Percentiles rank a stretch among this genome's conserved stretches.
Conservation (phyloP, 371 early-diverging fungal species). For the Coemansia sp. region DNA sequence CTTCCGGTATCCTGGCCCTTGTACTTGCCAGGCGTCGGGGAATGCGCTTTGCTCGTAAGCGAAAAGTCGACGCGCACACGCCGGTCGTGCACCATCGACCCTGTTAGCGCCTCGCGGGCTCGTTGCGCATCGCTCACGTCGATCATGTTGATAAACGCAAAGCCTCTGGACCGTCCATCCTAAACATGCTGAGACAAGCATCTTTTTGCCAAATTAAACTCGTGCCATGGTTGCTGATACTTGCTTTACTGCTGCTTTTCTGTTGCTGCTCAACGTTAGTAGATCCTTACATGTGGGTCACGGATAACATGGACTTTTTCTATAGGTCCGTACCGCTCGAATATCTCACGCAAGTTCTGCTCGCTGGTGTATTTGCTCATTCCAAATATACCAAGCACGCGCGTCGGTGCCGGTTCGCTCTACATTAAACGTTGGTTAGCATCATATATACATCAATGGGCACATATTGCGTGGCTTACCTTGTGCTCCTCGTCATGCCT, state of each 20-base stretch:
- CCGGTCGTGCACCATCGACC: slow-evolving; percentile 63
- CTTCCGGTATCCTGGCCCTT: slow-evolving; percentile 57
- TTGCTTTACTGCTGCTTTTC: not conserved
- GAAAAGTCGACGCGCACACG: slow-evolving; percentile 76
- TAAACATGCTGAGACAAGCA: slow-evolving; percentile 15
- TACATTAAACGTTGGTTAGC: not conserved
- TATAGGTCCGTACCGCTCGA: slow-evolving; percentile 64
- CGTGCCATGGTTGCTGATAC: not conserved
- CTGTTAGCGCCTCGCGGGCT: slow-evolving; percentile 59
- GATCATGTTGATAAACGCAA: slow-evolving; percentile 63
- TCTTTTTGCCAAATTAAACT: not conserved
- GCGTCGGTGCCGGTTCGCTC: slow-evolving; percentile 50
- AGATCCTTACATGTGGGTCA: slow-evolving; percentile 41
- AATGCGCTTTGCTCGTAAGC: slow-evolving; percentile 64
- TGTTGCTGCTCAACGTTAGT: slow-evolving; percentile 10
- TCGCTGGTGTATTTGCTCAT: slow-evolving; percentile 70
- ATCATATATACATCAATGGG: not conserved
- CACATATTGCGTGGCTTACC: not conserved
- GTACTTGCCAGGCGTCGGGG: slow-evolving; percentile 70
- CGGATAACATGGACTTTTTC: slow-evolving; percentile 58
- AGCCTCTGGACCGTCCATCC: slow-evolving; percentile 63
- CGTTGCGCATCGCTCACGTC: slow-evolving; percentile 54
- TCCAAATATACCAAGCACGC: slow-evolving; percentile 80
- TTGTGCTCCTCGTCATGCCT: slow-evolving; percentile 5
- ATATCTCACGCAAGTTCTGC: slow-evolving; percentile 65